Evolutionary conservation across 176 grass and related monocot genomes (phyloP), one percentile per base, ranked within the genome.

Genomic region (Chloris gayana): DNA sequence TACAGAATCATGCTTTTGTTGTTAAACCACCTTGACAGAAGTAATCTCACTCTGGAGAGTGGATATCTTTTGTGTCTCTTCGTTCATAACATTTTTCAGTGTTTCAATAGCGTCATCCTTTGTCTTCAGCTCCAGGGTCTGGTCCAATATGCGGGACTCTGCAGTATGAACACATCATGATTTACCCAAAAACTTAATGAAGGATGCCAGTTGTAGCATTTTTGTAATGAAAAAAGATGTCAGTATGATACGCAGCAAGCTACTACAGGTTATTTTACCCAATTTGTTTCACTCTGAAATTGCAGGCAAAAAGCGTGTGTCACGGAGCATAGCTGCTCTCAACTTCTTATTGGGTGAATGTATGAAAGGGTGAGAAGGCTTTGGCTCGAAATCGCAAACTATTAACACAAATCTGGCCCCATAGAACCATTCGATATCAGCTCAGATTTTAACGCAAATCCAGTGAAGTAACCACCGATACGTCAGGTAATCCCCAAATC

Each of bases 101-200:
- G 87, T 81, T 27, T 75, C 78, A 42, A 91, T 77, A 26, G 70
- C 77, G 4, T 88, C 84, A 84, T 93, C 82, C 83, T 99, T 99
- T 69, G 71, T 82, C 75, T 88, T 89, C 46, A 93, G 83, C 66
- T 91, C 88, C 76, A 85, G 49, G 25, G 50, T 79, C 83, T 85
- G 85, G 14, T 70, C 65, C 14, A 60, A 71, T 59, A 93, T 86
- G 64, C 78, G 85, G 0, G 72, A 81, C 76, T 94, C 95, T 98
- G 78, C 34, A 71, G 38, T 32, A 63, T 21, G 29, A 81, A 74
- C 46, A 67, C 1, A 25, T 58, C 46, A 67, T n/a, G 14, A 19
- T 56, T 9, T 50, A 38, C 24, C 29, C 31, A 51, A 49, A 49
- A 14, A 6, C 42, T 82, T 62, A 2, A 60, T 37, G 38, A 74